phyloP scores from a whole-genome alignment of 116 monocot species.

The Iris pallida region DNA sequence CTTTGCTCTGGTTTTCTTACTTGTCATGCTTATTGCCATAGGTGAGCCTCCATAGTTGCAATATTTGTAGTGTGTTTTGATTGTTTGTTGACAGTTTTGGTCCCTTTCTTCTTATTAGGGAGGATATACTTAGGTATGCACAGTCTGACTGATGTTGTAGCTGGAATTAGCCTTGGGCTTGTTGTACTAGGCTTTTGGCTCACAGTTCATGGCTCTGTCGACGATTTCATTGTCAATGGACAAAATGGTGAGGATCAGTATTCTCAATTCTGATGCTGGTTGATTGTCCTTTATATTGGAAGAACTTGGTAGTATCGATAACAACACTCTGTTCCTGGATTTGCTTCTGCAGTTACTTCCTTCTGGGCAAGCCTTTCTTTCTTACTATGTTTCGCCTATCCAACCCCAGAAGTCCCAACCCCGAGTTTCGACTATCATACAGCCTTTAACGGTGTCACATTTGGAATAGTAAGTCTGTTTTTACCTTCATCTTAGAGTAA shows the following conservation, averaged over 20 bases:
- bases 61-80: not conserved
- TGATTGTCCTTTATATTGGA: not conserved
- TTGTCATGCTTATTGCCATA: conserved; percentile 50
- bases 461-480: conserved; percentile 84
- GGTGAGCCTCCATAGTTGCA: conserved; percentile 31
- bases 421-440: conserved; percentile 90
- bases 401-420: conserved; percentile 82
- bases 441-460: conserved; percentile 81
- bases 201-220: conserved; percentile 46
- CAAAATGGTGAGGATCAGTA: conserved; percentile 56
- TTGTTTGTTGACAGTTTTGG: not conserved
- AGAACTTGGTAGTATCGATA: not conserved
- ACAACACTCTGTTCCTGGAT: not conserved
- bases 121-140: conserved; percentile 96
- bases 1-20: conserved; percentile 27
- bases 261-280: not conserved
- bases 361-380: conserved; percentile 73
- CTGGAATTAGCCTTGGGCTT: conserved; percentile 59
- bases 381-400: conserved; percentile 78
- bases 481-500: not conserved
- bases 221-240: conserved; percentile 64
- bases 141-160: conserved; percentile 78
- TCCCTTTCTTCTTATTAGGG: conserved; percentile 30
- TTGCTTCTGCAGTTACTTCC: conserved; percentile 51
- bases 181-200: conserved; percentile 53